Base-by-base conservation (phyloP, 2,329 filamentous ascomycete species). In the Colletotrichum phormii region DNA sequence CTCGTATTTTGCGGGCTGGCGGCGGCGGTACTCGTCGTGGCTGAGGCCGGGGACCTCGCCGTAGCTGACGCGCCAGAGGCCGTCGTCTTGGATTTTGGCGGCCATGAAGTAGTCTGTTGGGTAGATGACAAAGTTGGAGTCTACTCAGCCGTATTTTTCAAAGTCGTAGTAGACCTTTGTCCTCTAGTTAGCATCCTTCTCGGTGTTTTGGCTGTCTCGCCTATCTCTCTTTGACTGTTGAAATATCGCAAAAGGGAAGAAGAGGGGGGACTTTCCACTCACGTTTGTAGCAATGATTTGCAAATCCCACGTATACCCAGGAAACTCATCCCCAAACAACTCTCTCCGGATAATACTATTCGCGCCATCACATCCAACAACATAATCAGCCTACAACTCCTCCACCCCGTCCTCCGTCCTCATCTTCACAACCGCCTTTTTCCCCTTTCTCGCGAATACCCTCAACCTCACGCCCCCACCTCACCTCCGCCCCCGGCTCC, bases 41-140 rank as follows among this genome's bases (percentile, higher is more conserved):
- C 86, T 22, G 84, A 81, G 51, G 81, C 81, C 29, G 82, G 75
- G 54, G 85, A 81, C 78, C 75, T 89, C 87, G 46, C 86, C 86
- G 73, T 89, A 89, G 0, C 87, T 86, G 29, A 90, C 85, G 24
- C 87, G 84, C 81, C 86, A 88, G 6, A 89, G 77, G 0, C 58
- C 58, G 12, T 60, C 35, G 7, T 46, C 12, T 22, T 60, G 24
- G 33, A 60, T 33, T 13, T 60, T 60, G 11, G 58, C 58, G 8
- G 58, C 58, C 22, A 60, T 60, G 33, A 60, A 60, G 22, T 42
- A 60, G 9, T 60, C 42, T 18, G 24, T 60, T 15, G 58, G 58
- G 35, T 60, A 35, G 9, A 13, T 15, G 13, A 60, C 22, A 7
- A 60, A 60, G 22, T 60, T 60, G 22, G 58, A 33, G 58, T 60